Conservation (phyloP, 164 flowering plant species). For the Houttuynia cordata region DNA sequence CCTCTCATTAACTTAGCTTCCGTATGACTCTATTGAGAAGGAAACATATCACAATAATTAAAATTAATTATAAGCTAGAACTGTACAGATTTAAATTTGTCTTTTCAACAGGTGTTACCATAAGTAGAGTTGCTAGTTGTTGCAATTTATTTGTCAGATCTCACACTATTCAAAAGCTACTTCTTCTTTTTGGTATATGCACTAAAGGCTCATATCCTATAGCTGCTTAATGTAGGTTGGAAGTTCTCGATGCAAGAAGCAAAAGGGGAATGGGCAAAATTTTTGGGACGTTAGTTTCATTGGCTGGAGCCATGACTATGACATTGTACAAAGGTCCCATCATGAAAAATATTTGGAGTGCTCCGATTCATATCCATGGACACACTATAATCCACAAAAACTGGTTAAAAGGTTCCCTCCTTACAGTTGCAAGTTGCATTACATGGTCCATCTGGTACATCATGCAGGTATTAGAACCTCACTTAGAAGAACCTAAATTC, state of each 20-base stretch:
- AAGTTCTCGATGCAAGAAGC: constrained; percentile 33
- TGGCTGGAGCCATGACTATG: constrained; percentile 70
- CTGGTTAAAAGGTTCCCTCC: constrained; percentile 76
- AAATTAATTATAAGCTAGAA: too few relatives aligned
- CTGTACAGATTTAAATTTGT: too few relatives aligned
- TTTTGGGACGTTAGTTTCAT: constrained; percentile 52
- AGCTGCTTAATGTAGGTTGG: constrained; percentile 29
- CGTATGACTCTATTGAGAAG: neutral
- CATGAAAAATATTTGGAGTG: constrained; percentile 26
- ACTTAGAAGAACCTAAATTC: neutral
- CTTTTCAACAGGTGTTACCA: too few relatives aligned
- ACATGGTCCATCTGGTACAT: constrained; percentile 74
- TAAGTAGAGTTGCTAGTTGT: too few relatives aligned
- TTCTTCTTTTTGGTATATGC: too few relatives aligned
- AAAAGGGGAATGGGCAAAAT: constrained; percentile 56
- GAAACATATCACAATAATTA: neutral
- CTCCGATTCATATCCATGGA: constrained; percentile 37
- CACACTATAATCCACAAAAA: constrained; percentile 29
- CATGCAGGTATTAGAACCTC: constrained; percentile 47
- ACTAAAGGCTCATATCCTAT: too few relatives aligned
- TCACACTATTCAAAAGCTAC: too few relatives aligned
- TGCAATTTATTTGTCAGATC: too few relatives aligned
- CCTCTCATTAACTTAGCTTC: neutral
- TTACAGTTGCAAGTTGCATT: constrained; percentile 54
- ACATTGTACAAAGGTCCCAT: constrained; percentile 64